These are phyloP conservation scores for Durusdinium trenchii DNA, from an alignment of 73 alveolate genomes.

Conservation along the genomic window DNA sequence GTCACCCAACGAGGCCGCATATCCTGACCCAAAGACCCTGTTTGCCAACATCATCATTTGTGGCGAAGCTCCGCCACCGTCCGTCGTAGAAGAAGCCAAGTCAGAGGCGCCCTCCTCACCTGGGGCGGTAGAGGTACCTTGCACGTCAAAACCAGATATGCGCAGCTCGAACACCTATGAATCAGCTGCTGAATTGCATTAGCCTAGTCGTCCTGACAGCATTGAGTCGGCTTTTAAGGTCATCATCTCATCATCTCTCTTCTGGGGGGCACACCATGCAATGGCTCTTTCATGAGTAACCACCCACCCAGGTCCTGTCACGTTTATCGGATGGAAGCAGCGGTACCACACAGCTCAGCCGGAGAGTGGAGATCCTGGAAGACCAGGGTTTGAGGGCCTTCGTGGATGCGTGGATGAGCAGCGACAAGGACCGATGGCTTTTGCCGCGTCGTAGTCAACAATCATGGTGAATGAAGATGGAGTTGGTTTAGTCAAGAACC, in stretches of 20 bases:
- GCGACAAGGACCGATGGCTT: not conserved
- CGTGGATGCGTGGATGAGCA: not conserved
- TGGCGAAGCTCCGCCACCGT: not conserved
- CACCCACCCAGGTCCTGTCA: not conserved
- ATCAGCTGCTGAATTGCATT: too few species aligned
- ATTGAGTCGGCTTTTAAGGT: too few species aligned
- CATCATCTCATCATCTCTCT: too few species aligned
- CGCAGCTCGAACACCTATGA: too few species aligned
- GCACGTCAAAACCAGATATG: too few species aligned
- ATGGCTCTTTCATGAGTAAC: too few species aligned
- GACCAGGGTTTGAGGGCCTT: not conserved
- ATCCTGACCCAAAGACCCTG: slow-evolving; percentile 61
- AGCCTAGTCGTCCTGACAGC: too few species aligned
- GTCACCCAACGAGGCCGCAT: slow-evolving; percentile 45
- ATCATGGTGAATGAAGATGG: not conserved
- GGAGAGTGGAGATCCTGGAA: not conserved
- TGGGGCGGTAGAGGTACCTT: too few species aligned
- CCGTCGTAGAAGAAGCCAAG: too few species aligned
- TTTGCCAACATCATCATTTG: slow-evolving; percentile 26
- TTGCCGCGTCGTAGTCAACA: not conserved
- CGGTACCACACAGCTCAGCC: not conserved
- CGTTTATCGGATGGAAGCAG: not conserved
- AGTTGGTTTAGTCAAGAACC: not conserved
- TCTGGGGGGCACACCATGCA: too few species aligned
- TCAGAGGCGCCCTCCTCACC: too few species aligned